phyloP scores from a whole-genome alignment of 495 filamentous ascomycete genomes.

The Achaetomiella virescens region DNA sequence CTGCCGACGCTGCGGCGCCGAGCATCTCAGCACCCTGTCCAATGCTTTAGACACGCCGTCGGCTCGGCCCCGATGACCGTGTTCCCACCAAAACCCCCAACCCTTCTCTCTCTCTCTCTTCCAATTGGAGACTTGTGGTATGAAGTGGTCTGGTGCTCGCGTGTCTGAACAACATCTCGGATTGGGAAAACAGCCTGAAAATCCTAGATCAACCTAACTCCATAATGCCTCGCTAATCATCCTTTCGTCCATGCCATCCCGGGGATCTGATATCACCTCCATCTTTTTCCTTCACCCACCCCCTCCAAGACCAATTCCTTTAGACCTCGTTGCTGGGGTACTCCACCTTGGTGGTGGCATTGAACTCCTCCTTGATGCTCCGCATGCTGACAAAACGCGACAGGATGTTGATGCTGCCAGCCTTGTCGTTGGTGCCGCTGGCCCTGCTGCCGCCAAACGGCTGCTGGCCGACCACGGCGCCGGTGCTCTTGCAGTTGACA shows the following conservation, averaged over 20 bases:
- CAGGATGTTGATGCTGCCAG: conserved; percentile 69
- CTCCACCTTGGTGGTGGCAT: conserved; percentile 56
- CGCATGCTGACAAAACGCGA: conserved; percentile 75
- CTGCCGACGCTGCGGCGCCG: neutral
- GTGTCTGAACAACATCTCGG: neutral
- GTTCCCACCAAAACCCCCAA: no score
- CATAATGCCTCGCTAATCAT: neutral
- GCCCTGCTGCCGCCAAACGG: conserved; percentile 82
- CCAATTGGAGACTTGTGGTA: neutral
- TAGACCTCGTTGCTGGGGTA: conserved; percentile 73
- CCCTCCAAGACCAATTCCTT: neutral
- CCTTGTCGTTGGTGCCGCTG: conserved; percentile 90
- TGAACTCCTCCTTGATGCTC: conserved; percentile 89
- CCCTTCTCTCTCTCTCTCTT: neutral
- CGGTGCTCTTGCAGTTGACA: conserved; percentile 89
- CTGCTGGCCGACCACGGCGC: conserved; percentile 88
- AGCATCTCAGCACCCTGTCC: conserved; percentile 5
- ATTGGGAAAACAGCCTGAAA: neutral
- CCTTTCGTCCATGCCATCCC: neutral
- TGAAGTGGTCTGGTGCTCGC: neutral
- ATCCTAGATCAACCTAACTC: neutral
- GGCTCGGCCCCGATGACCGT: neutral
- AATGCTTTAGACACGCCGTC: conserved; percentile 13
- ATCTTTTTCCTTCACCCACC: neutral
- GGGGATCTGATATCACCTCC: neutral